These are phyloP conservation scores for Penicillium canescens DNA, from an alignment of 495 filamentous ascomycete genomes.

Conservation along the genomic window DNA sequence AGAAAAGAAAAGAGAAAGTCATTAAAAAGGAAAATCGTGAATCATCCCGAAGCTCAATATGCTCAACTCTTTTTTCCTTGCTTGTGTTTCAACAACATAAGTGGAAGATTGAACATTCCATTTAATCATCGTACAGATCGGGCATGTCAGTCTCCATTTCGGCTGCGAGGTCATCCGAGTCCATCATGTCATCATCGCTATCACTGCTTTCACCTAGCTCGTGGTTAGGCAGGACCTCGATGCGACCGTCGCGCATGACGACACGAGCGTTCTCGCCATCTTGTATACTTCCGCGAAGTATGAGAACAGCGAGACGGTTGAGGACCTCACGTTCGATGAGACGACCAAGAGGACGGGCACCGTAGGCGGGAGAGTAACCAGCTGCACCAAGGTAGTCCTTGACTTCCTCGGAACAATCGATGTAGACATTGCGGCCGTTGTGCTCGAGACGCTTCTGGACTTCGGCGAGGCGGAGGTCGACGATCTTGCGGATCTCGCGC, in stretches of 20 bases:
- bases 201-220: slow-evolving; percentile 54
- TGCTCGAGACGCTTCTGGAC: slow-evolving; percentile 82
- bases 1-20: too few species aligned
- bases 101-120: not conserved
- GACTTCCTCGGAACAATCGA: slow-evolving; percentile 75
- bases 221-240: slow-evolving; percentile 83
- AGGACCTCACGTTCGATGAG: slow-evolving; percentile 96
- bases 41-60: not conserved
- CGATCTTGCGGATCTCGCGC: slow-evolving; percentile 89
- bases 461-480: slow-evolving; percentile 84
- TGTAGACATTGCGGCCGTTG: slow-evolving; percentile 79
- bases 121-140: slow-evolving; percentile 73
- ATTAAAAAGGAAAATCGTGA: too few species aligned
- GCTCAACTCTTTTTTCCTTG: not conserved
- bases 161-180: slow-evolving; percentile 68
- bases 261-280: slow-evolving; percentile 85
- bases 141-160: slow-evolving; percentile 63
- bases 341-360: slow-evolving; percentile 81
- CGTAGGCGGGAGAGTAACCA: slow-evolving; percentile 92
- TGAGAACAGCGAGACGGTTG: slow-evolving; percentile 86
- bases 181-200: slow-evolving; percentile 69
- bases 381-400: slow-evolving; percentile 86
- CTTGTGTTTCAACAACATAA: not conserved
- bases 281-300: slow-evolving; percentile 77
- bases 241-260: slow-evolving; percentile 71